Base-by-base conservation (phyloP, 129 eudicot species). In the Chrysanthemum seticuspe region DNA sequence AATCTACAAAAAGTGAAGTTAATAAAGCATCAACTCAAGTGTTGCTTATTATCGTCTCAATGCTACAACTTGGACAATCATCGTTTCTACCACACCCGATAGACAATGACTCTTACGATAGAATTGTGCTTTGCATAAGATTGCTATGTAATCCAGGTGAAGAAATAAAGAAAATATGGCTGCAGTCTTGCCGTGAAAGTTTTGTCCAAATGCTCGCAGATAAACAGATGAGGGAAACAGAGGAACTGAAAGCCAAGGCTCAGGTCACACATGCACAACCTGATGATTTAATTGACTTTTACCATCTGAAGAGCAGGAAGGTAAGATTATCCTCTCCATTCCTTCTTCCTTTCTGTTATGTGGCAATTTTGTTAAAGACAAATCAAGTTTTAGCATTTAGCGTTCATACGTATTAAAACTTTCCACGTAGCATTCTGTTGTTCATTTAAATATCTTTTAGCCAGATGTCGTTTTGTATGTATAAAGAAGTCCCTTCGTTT, bases 171-270 rank as follows among this genome's bases (percentile, higher is more conserved):
- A 84, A 90, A 79, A 86, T 94, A 73, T 94, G 98, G 98, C 78
- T 90, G 78, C 76, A 88, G 68, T 94, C 97, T 68, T 90, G 98
- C 81, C 89, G 97, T 52, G 88, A 90, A 75, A 94, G 97, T 76
- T 94, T 94, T 73, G 98, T 90, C 19, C 89, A 94, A 62, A 94
- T 94, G 98, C 97, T 94, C 83, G 89, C 97, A 34, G 98, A 94
- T 72, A 94, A 94, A 78, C 97, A 90, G 82, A 72, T 86, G 59
- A 85, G 96, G 55, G 98, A 94, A 75, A 88, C 96, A 16, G 98
- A 90, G 65, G 98, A 94, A 75, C 78, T 87, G 14, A 94, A 86
- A 77, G 98, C 96, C 3, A 94, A 94, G 82, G 97, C 98, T 59
- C 97, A 79, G 81, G 77, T 88, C 48, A 86, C 98, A 55, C 85